These are phyloP conservation scores for Phytophthora palmivora DNA, from an alignment of 352 stramenopile species.

Conservation along the genomic window DNA sequence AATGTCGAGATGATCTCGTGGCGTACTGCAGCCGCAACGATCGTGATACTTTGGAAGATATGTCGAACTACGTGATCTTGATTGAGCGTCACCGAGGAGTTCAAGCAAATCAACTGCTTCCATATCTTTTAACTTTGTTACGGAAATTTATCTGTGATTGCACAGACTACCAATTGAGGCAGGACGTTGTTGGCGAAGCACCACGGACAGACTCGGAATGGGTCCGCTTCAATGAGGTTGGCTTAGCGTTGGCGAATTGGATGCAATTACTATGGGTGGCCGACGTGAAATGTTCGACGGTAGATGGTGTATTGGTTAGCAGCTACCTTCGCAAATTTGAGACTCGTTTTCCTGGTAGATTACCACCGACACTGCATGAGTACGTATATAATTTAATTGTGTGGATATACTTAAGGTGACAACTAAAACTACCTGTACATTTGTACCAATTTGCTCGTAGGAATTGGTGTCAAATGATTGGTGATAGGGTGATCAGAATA, in stretches of 20 bases:
- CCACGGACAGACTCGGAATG: background rate
- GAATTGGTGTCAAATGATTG: background rate
- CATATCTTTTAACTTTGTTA: slow-evolving; percentile 10
- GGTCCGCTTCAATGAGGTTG: background rate
- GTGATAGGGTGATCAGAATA: background rate
- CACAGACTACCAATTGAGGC: background rate
- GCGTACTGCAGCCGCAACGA: slow-evolving; percentile 3
- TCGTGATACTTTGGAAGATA: slow-evolving; percentile 6
- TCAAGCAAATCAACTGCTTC: slow-evolving; percentile 8
- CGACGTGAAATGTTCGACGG: slow-evolving; percentile 1
- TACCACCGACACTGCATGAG: background rate
- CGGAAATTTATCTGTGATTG: slow-evolving; percentile 6
- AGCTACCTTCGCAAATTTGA: slow-evolving; percentile 10
- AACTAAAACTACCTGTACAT: background rate
- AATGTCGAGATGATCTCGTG: background rate
- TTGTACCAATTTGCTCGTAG: background rate
- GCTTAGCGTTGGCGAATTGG: background rate
- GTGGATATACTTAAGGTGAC: background rate
- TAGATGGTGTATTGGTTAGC: slow-evolving; percentile 8
- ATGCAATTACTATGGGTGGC: slow-evolving; percentile 7
- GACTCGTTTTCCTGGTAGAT: slow-evolving; percentile 3
- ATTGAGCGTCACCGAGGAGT: slow-evolving; percentile 7
- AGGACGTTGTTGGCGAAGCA: background rate
- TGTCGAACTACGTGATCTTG: slow-evolving; percentile 17
- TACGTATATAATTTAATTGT: background rate